Evolutionary conservation across 352 stramenopile species (phyloP).

Genomic region (Globisporangium polare): DNA sequence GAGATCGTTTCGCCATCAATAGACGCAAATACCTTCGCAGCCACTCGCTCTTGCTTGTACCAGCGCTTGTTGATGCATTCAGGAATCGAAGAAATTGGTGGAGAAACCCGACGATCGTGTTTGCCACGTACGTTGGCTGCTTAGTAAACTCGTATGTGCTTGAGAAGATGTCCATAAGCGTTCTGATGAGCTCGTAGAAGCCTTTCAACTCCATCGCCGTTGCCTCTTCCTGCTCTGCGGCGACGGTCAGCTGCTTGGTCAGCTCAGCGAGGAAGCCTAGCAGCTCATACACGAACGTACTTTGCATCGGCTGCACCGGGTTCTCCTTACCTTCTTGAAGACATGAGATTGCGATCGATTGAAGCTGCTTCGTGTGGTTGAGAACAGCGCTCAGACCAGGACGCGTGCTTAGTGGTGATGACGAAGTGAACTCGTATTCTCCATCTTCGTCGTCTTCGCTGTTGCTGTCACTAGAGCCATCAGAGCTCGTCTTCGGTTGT

Average conservation of each 20-base stretch:
- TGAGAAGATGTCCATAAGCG: constrained; percentile 17
- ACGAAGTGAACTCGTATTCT: neutral
- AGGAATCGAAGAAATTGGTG: constrained; percentile 26
- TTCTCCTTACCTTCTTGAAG: neutral
- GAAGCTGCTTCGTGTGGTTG: neutral
- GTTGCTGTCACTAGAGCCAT: neutral
- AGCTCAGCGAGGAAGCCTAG: constrained; percentile 33
- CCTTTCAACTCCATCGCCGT: neutral
- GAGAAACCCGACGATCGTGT: constrained; percentile 31
- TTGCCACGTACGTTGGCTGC: constrained; percentile 47
- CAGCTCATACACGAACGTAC: constrained; percentile 5
- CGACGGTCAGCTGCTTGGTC: constrained; percentile 13
- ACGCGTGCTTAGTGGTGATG: neutral
- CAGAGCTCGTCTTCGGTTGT: neutral
- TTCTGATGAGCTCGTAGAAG: constrained; percentile 18
- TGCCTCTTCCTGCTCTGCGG: neutral
- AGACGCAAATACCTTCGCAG: constrained; percentile 15
- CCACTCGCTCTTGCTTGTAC: constrained; percentile 19
- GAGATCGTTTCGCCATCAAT: constrained; percentile 21
- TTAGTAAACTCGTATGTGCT: constrained; percentile 18
- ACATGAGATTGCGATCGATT: neutral
- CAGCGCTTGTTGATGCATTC: constrained; percentile 2
- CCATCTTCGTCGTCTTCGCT: neutral
- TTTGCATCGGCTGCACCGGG: neutral
- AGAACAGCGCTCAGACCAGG: constrained; percentile 3